Evolutionary conservation across 805 yeast species (phyloP), one percentile per base, ranked within the genome.

Genomic region (Tanozyma kutaoensis): DNA sequence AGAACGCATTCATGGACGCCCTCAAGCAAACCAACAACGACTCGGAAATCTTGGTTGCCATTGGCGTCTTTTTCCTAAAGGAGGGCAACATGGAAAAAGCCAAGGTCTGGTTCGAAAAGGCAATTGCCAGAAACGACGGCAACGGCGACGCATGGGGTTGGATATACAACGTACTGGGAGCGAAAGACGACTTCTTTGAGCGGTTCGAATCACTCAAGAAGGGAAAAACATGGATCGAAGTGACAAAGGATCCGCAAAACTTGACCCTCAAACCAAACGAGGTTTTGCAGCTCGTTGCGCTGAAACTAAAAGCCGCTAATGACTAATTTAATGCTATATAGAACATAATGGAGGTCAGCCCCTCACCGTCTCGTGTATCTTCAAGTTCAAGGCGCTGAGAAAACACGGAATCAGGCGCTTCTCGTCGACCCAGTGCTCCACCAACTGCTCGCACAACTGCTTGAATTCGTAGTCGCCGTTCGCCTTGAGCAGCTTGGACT

Each of bases 81-180:
- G 77, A 70, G 15, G 76, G 78, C 0, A 78, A 78, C 36, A 48
- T 62, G 15, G 51, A 63, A 2, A 76, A 73, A 36, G 81, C 93
- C 0, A 55, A 59, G 29, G 62, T 73, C 10, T 86, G 95, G 84
- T 68, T 84, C 30, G 76, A 76, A 25, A 58, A 78, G 28, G 79
- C 91, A 0, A 44, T 76, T 8, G 56, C 52, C n/a, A 55, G 60
- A 2, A 72, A 74, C 30, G 46, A 55, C 1, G 55, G 50, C n/a
- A 67, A 58, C 42, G 96, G 94, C 4, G 96, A 86, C 48, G 50
- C 64, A 3, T 84, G 93, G 78, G 67, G 72, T 1, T 76, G 84
- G 76, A n/a, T n/a, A n/a, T n/a, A n/a, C n/a, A n/a, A n/a, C n/a
- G n/a, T n/a, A n/a, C n/a, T n/a, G n/a, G n/a, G n/a, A n/a, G n/a